Conservation (phyloP, 2,329 filamentous ascomycete genomes). For the Botrytis hyacinthi region DNA sequence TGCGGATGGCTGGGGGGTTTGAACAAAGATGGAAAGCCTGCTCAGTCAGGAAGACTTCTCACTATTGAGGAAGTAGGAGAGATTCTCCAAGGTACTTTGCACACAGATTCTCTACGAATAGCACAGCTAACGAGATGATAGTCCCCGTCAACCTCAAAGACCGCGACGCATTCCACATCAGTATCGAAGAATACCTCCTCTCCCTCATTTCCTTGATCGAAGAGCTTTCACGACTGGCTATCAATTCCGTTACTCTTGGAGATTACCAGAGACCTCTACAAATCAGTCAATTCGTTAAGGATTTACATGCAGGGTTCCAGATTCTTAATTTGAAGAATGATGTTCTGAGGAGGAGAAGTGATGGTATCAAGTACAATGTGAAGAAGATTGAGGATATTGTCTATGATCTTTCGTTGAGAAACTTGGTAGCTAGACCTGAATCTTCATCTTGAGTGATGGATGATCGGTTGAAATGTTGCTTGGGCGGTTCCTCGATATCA, state of each 20-base stretch:
- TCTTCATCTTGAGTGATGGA: conserved; percentile 8
- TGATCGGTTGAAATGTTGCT: not conserved
- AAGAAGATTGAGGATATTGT: conserved; percentile 99
- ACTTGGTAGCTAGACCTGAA: conserved; percentile 59
- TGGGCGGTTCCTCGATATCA: not conserved
- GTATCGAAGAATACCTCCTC: conserved; percentile 94
- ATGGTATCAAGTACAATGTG: conserved; percentile 94
- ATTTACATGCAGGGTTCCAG: conserved; percentile 94
- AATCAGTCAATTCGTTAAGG: conserved; percentile 91
- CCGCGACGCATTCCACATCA: conserved; percentile 86
- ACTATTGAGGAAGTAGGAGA: conserved; percentile 85
- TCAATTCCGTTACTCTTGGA: conserved; percentile 90
- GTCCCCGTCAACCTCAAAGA: conserved; percentile 92
- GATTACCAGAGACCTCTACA: conserved; percentile 82
- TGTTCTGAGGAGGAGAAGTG: conserved; percentile 78
- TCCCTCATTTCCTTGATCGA: conserved; percentile 84
- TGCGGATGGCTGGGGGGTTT: conserved; percentile 79
- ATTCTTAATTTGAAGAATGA: conserved; percentile 98
- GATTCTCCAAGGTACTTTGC: conserved; percentile 59
- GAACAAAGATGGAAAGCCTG: conserved; percentile 49
- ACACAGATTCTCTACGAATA: not conserved
- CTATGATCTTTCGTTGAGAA: conserved; percentile 87
- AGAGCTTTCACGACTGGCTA: conserved; percentile 84
- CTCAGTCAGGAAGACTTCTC: conserved; percentile 64
- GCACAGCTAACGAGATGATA: conserved; percentile 40